Base-by-base conservation (phyloP, 2,329 filamentous ascomycete genomes). In the Alternaria alternata region DNA sequence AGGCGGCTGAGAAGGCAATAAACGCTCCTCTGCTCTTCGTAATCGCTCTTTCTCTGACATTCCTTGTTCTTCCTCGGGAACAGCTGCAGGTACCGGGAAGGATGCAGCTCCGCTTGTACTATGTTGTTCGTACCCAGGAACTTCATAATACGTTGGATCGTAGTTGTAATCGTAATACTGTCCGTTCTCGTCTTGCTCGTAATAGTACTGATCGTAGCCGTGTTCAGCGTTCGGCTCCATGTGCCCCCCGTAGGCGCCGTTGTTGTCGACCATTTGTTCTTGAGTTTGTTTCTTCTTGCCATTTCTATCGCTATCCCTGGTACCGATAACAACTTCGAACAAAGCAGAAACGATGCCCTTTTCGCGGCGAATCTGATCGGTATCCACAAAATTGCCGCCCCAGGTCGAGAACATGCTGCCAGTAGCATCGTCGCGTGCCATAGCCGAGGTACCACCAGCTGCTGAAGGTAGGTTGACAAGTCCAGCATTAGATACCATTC, bases 271-370 rank as follows among this genome's bases (percentile, higher is more conserved):
- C 2, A 54, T 12, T 1, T 56, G 28, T n/a, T 56, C 63, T n/a
- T 67, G 62, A 22, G 66, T 65, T 49, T 75, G 76, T 68, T 75
- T 80, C 47, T 72, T 75, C 68, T 84, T 84, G 58, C 82, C 83
- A 58, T 84, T 84, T 47, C 75, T 62, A 61, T 86, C 86, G 68
- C 89, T 94, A 76, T 99, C 94, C 36, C 86, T 86, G 0, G 93
- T 97, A 1, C 95, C 95, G 20, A 98, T 89, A 1, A 96, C 84
- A 14, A 97, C 87, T 75, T 97, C 93, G 69, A 97, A 94, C 0
- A 90, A 85, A 55, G 93, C 91, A 1, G 89, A 90, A 22, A 97
- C 89, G n/a, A 98, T 93, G 8, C 92, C 93, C 74, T 97, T 97
- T 74, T 96, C 93, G 41, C 94, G 88, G 51, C 93, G 86, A 26